These are phyloP conservation scores for Corynascus novoguineensis DNA, from an alignment of 495 filamentous ascomycete genomes.

Conservation along the genomic window DNA sequence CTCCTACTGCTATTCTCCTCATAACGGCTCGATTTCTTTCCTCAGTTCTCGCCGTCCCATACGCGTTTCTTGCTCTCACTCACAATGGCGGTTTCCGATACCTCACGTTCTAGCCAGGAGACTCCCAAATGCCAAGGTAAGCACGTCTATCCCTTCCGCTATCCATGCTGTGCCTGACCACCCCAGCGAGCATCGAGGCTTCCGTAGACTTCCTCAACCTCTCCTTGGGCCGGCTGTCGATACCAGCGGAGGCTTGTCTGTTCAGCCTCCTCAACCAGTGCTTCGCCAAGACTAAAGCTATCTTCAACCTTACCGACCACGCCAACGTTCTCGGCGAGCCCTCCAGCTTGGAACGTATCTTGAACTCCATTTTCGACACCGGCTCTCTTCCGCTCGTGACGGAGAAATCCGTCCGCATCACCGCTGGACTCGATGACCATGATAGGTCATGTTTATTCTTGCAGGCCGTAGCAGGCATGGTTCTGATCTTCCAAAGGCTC, in stretches of 20 bases:
- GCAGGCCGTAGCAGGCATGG: slow-evolving; percentile 30
- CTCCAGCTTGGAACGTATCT: slow-evolving; percentile 16
- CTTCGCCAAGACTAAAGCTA: slow-evolving; percentile 16
- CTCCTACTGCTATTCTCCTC: background rate
- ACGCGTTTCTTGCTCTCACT: background rate
- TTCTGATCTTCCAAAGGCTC: slow-evolving; percentile 25
- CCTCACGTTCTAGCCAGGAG: background rate
- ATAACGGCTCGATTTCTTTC: background rate
- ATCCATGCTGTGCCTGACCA: background rate
- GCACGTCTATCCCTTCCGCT: background rate
- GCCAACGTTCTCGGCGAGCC: slow-evolving; percentile 18
- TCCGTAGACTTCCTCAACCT: slow-evolving; percentile 18
- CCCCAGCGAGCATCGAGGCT: slow-evolving; percentile 24
- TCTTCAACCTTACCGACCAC: slow-evolving; percentile 25
- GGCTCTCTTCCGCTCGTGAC: slow-evolving; percentile 24
- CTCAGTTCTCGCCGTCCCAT: background rate
- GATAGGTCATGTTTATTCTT: slow-evolving; percentile 24
- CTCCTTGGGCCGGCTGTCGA: slow-evolving; percentile 14
- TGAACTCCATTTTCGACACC: slow-evolving; percentile 28
- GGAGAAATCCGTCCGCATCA: slow-evolving; percentile 15
- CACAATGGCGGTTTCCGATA: background rate
- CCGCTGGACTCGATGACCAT: slow-evolving; percentile 24
- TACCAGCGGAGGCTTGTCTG: slow-evolving; percentile 24
- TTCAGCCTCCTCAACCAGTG: slow-evolving; percentile 19
- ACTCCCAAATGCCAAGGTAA: slow-evolving; percentile 11